Evolutionary conservation across 148 eudicot species (phyloP), one percentile per base, ranked within the genome.

Genomic region (Heliamphora exappendiculata): DNA sequence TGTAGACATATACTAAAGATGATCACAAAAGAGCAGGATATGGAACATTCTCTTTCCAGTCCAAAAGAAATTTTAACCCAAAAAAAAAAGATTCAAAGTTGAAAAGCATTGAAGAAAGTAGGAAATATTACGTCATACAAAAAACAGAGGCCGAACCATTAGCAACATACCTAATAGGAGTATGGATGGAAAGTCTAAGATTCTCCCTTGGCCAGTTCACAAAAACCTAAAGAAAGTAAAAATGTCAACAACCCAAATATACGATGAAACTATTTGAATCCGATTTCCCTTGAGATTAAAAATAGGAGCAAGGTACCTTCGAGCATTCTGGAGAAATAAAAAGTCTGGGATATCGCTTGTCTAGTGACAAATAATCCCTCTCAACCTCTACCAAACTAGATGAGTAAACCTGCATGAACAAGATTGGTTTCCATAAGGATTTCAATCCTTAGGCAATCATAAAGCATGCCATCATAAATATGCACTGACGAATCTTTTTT

Each of bases 321-420:
- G 92, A 84, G 82, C 90, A 89, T 45, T 90, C 92, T 45, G 98
- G 92, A 68, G 92, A 86, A 33, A 89, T 54, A 72, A 81, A 92
- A 55, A 94, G 89, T 82, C 86, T 88, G 39, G 97, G 91, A 80
- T 94, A 92, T 55, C 97, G 91, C 81, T 89, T 94, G 75, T 94
- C 92, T 76, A 94, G 67, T 59, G 96, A 90, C 80, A 88, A 26
- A 83, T 83, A 94, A 79, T 90, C 96, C 84, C 93, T 94, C 87
- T 92, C 89, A 39, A 73, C 67, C 45, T 90, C 90, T 53, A 88
- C 87, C 87, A 90, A 86, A 75, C 85, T 75, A 77, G 88, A 90
- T 22, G 97, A 72, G 79, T 86, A 82, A 29, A 90, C 93, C 98
- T 94, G 81, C 77, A 87, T 41, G 34, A 37, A 50, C 26, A 42